These are phyloP conservation scores for Saccharomyces hybrid DNA, from an alignment of 1,139 yeast species.

Conservation along the genomic window DNA sequence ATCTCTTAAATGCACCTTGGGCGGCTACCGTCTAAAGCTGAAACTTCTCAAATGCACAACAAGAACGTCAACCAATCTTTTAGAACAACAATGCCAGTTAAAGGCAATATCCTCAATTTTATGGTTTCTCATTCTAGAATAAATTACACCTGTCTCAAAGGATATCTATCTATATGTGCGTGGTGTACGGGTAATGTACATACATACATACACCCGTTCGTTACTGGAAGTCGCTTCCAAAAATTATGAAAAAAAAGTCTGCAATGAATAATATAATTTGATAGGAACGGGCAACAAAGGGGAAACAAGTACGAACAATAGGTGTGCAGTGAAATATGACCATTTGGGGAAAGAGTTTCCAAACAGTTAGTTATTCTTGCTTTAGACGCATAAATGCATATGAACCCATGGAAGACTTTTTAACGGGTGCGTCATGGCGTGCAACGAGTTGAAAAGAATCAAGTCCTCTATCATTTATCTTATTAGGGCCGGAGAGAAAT, in stretches of 20 bases:
- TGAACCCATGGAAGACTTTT: not conserved
- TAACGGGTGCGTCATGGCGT: not conserved
- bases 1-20: not conserved
- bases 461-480: not conserved
- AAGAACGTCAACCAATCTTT: too few relatives aligned
- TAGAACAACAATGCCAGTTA: not conserved
- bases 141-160: not conserved
- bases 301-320: not conserved
- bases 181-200: not conserved
- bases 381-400: not conserved
- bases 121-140: not conserved
- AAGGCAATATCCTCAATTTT: not conserved
- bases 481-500: not conserved
- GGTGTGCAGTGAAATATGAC: not conserved
- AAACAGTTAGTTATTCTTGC: not conserved
- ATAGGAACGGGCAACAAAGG: not conserved
- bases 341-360: not conserved
- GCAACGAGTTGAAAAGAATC: not conserved
- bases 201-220: not conserved
- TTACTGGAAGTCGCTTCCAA: not conserved
- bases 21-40: not conserved
- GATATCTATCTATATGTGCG: not conserved
- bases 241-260: not conserved
- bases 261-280: not conserved
- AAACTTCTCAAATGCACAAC: not conserved